These are phyloP conservation scores for Eimeria nieschulzi DNA, from an alignment of 169 alveolate genomes.

Conservation along the genomic window DNA sequence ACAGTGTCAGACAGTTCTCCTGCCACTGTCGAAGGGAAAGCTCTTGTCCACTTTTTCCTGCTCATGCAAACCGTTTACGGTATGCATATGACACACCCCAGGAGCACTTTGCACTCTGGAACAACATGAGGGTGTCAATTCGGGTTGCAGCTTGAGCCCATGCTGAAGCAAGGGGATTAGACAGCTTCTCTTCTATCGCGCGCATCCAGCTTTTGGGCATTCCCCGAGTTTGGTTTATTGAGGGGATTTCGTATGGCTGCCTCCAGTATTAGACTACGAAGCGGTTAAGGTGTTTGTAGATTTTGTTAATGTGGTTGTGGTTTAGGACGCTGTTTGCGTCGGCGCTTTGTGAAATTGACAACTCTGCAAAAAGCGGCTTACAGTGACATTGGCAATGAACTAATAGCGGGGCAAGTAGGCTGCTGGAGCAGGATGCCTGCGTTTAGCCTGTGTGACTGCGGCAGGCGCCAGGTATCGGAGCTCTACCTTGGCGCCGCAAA, in stretches of 20 bases:
- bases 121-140: too few species aligned
- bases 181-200: too few species aligned
- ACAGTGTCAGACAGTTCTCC: not conserved
- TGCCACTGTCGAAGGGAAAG: not conserved
- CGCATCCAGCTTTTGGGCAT: too few species aligned
- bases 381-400: constrained; percentile 1
- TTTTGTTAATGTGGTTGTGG: not conserved
- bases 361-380: not conserved
- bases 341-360: not conserved
- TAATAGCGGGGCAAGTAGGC: not conserved
- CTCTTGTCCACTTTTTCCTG: not conserved
- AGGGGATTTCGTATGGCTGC: too few species aligned
- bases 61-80: constrained; percentile 13
- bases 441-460: constrained; percentile 2
- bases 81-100: not conserved
- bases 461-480: constrained; percentile 10
- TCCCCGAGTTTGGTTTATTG: too few species aligned
- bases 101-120: too few species aligned
- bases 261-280: too few species aligned
- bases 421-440: constrained; percentile 15
- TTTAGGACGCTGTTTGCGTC: constrained; percentile 1
- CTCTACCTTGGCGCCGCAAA: not conserved
- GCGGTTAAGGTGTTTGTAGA: too few species aligned
- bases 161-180: too few species aligned
- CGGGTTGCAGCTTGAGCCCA: too few species aligned